Conservation (phyloP, 2,329 filamentous ascomycete species). For the Sporothrix phasma region DNA sequence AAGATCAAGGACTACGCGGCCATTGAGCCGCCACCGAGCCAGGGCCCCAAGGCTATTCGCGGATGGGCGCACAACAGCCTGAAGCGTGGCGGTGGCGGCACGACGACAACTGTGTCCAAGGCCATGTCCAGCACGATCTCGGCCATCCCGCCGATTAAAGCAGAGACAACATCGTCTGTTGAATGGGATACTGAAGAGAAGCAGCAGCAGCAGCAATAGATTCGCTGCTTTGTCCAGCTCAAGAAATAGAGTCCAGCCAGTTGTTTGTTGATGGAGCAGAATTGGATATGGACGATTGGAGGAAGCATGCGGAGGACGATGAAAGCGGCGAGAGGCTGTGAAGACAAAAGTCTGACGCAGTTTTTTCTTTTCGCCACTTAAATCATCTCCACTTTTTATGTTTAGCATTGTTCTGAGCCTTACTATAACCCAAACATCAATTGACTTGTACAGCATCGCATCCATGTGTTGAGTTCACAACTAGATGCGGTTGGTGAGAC, state of each 20-base stretch:
- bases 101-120: neutral
- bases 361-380: neutral
- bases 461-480: neutral
- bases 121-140: neutral
- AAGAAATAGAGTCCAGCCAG: neutral
- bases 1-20: constrained; percentile 49
- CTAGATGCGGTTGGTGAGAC: too few relatives aligned
- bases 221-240: neutral
- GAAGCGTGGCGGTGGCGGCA: constrained; percentile 23
- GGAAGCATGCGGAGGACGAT: neutral
- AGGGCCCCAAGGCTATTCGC: constrained; percentile 46
- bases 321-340: neutral
- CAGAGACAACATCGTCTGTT: neutral
- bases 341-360: neutral
- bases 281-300: neutral
- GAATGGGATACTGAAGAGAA: neutral
- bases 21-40: constrained; percentile 44
- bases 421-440: neutral
- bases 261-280: neutral
- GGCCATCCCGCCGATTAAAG: neutral
- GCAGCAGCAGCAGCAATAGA: neutral
- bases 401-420: neutral
- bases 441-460: neutral
- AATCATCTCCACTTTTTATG: neutral
- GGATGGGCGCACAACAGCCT: constrained; percentile 45